Evolutionary conservation across 2,329 filamentous ascomycete species (phyloP), one percentile per base, ranked within the genome.

Genomic region (Fusarium tjaetaba): DNA sequence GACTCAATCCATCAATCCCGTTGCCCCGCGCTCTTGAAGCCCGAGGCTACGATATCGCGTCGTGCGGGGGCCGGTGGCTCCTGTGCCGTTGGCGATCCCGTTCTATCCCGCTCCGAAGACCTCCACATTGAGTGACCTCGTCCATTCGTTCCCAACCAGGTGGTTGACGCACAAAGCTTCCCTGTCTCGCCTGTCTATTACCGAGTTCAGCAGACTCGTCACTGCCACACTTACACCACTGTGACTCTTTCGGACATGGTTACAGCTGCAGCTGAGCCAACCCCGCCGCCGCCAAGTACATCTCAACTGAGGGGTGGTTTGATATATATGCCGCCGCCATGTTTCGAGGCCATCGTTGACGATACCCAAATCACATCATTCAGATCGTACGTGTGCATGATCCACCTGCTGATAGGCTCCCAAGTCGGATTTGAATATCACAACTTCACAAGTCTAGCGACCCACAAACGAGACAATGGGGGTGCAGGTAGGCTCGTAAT

Each of bases 291-390:
- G 55, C 70, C 73, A 70, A 68, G 74, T 65, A 41, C 59, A 42
- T 69, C 67, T 46, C 63, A 65, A 71, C 43, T 65, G 68, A 75
- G 74, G 74, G 73, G 76, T 61, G 68, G 62, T 60, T 64, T 67
- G 72, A 67, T 65, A 70, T 68, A 71, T 67, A 46, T 53, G 70
- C 75, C 72, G 75, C 75, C 65, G 73, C 65, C 74, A 70, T 77
- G 67, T 76, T 76, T 77, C 59, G 61, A 78, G 70, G 67, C 59
- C 61, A 71, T 74, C 63, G 53, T 73, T 65, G 41, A 71, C 51
- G 63, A 71, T 72, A 68, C 53, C 75, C 65, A 76, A 73, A 78
- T 78, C 75, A 78, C 63, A 77, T 77, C 72, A 75, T 71, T 45
- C 48, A 32, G 65, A 76, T 76, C 63, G 58, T 70, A 61, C 70